Base-by-base conservation (phyloP, 148 eudicot species). In the Cornus kousa region DNA sequence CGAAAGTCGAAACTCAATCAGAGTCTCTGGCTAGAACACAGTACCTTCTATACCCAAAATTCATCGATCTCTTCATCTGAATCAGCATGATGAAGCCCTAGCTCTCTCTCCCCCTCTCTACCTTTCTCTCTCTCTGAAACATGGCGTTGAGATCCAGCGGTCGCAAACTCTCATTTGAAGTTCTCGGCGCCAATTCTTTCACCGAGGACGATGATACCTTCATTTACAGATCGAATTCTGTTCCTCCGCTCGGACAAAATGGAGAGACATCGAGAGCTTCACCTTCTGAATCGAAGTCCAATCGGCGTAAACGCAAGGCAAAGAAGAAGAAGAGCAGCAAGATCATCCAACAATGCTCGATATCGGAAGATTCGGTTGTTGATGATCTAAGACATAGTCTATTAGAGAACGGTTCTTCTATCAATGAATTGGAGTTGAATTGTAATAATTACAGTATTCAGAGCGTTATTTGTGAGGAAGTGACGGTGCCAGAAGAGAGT, bases 101-200 rank as follows among this genome's bases (percentile, higher is more conserved):
- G 20, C 23, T 5, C 11, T 20, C 65, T 68, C 73, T 68, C 50
- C 31, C 40, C 40, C 43, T n/a, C 67, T 62, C 31, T 17, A 28
- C 1, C 28, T 28, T 28, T 50, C 40, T 59, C 43, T n/a, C 67
- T 62, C 31, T 17, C 46, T 0, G 31, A 78, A 70, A 33, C 72
- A 91, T 90, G 93, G 87, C 79, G 69, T 74, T 87, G 78, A 84
- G 91, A 90, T 85, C 95, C 67, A 75, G 80, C 22, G 87, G 85
- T 19, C 88, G 90, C 32, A 87, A 90, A 76, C 85, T 93, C 74
- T 91, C 97, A 19, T 93, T 93, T 81, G 93, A 90, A 65, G 78
- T 91, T 55, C 91, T 93, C 17, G 32, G 81, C 70, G 71, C 84
- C 68, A 22, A 40, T 53, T 31, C 67, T 31, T 7, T 77, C 77